Percentiles rank a stretch among this genome's conserved stretches.
Conservation (phyloP, 306 rosid genomes). For the Cucurbita pepo region DNA sequence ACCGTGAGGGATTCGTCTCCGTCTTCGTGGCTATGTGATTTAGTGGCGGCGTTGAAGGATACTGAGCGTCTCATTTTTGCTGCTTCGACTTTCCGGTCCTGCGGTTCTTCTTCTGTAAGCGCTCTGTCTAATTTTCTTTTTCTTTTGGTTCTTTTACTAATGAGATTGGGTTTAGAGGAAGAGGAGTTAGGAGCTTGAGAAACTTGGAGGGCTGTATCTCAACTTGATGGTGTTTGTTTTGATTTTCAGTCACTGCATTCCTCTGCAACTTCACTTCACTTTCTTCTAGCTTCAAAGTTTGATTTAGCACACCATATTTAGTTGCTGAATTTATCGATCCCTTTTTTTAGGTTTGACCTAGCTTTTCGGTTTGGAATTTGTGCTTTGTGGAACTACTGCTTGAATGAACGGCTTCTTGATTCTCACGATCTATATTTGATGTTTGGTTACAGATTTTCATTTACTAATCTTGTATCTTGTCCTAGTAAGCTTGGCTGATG, state of each 20-base stretch:
- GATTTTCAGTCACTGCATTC: background rate
- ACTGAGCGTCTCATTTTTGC: constrained; percentile 46
- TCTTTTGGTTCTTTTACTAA: background rate
- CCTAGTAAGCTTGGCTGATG: background rate
- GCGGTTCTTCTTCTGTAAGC: constrained; percentile 44
- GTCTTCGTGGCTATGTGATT: constrained; percentile 43
- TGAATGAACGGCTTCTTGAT: background rate
- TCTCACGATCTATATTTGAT: background rate
- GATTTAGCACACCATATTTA: background rate
- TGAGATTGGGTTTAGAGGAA: background rate
- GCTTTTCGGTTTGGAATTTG: background rate
- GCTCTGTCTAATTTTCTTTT: background rate
- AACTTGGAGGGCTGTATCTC: background rate
- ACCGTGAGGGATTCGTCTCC: background rate
- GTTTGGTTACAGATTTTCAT: background rate
- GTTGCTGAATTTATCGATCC: background rate
- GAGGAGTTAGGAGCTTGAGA: background rate
- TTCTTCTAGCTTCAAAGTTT: background rate
- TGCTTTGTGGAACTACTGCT: background rate
- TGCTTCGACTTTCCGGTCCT: constrained; percentile 34
- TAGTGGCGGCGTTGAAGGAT: constrained; percentile 50
- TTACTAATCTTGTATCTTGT: background rate
- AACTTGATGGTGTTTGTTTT: background rate
- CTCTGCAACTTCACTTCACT: background rate
- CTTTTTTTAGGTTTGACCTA: background rate